Percentiles rank a stretch among this genome's conserved stretches.
phyloP scores from a whole-genome alignment of 495 filamentous ascomycete species.

The Hyaloscypha bicolor region DNA sequence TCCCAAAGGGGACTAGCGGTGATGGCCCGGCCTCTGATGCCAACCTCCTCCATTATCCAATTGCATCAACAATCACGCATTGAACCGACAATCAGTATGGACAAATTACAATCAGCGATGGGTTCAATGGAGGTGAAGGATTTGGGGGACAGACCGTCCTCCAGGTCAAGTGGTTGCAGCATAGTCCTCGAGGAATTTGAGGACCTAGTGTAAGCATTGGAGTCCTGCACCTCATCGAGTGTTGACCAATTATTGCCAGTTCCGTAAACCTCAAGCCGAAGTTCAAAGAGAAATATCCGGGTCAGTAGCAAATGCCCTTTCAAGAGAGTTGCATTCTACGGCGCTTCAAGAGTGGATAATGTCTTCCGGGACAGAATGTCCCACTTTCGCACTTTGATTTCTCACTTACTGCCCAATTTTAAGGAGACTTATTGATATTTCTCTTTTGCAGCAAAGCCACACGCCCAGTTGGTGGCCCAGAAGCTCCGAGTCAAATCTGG shows the following conservation, averaged over 20 bases:
- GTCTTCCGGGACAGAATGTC: not conserved
- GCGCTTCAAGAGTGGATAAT: not conserved
- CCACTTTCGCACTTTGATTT: not conserved
- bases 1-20: too few relatives aligned
- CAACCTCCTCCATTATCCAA: not conserved
- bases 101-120: not conserved
- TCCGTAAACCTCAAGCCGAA: constrained; percentile 14
- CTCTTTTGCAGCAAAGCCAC: constrained; percentile 65
- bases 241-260: not conserved
- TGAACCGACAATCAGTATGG: not conserved
- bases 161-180: constrained; percentile 8
- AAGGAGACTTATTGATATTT: not conserved
- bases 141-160: not conserved
- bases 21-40: not conserved
- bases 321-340: not conserved
- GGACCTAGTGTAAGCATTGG: constrained; percentile 3
- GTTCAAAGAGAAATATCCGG: constrained; percentile 24
- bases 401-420: not conserved
- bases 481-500: constrained; percentile 64
- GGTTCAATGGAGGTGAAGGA: not conserved
- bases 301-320: constrained; percentile 1
- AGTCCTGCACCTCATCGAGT: not conserved
- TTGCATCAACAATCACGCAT: not conserved
- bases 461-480: constrained; percentile 72
- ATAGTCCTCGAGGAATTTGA: constrained; percentile 3